Evolutionary conservation across 2,329 filamentous ascomycete species (phyloP).

Genomic region (Bipolaris cookei): DNA sequence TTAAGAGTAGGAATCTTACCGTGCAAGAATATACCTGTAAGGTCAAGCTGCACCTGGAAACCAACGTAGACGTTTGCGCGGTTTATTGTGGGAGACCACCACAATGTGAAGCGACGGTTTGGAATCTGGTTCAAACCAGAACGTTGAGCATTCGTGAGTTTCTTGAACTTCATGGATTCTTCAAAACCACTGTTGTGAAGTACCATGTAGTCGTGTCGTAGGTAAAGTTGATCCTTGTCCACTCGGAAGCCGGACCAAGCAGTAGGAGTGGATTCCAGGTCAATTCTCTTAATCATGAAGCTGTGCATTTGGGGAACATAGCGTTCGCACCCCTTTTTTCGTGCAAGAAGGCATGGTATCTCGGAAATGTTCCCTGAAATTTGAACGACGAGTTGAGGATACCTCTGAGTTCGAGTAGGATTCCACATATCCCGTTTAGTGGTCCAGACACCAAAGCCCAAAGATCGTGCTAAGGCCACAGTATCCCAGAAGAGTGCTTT

Average conservation of each 20-base stretch:
- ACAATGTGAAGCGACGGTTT: slow-evolving; percentile 96
- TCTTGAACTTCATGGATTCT: slow-evolving; percentile 94
- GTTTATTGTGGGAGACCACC: slow-evolving; percentile 94
- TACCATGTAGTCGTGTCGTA: slow-evolving; percentile 50
- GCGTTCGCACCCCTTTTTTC: slow-evolving; percentile 1
- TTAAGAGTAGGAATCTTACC: slow-evolving; percentile 98
- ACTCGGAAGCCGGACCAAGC: slow-evolving; percentile 61
- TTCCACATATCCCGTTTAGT: neutral
- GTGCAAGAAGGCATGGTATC: neutral
- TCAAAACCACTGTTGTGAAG: slow-evolving; percentile 40
- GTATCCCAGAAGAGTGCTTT: neutral
- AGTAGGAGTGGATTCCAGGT: slow-evolving; percentile 52
- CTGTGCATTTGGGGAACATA: slow-evolving; percentile 28
- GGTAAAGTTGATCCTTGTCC: slow-evolving; percentile 59
- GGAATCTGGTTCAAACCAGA: slow-evolving; percentile 98
- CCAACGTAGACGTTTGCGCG: slow-evolving; percentile 97
- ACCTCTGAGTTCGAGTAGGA: neutral
- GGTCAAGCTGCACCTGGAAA: slow-evolving; percentile 97
- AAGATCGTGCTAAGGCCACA: neutral
- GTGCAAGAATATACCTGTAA: slow-evolving; percentile 98
- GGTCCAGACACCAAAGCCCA: neutral
- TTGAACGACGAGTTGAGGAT: slow-evolving; percentile 8
- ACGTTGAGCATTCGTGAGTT: slow-evolving; percentile 94
- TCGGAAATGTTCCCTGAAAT: slow-evolving; percentile 3
- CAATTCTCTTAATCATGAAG: slow-evolving; percentile 53